Conservation (phyloP, 768 basidiomycete species). For the Candolleomyces aberdarensis region DNA sequence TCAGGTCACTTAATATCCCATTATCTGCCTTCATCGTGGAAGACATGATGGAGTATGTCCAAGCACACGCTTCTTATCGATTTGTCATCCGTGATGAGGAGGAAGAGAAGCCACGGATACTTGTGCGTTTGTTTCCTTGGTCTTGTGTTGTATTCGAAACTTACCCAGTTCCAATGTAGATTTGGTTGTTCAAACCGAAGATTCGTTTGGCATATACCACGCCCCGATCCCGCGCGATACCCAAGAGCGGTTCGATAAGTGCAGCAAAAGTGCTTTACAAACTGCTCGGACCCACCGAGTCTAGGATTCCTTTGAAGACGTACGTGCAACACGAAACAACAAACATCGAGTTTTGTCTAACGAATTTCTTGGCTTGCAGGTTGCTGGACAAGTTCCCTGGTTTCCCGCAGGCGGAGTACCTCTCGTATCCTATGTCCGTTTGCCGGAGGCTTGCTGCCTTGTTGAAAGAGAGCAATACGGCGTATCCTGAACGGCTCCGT, state of each 20-base stretch:
- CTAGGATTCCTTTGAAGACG: conserved; percentile 51
- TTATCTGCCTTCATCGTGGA: conserved; percentile 88
- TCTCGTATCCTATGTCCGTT: conserved; percentile 78
- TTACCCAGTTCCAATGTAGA: conserved; percentile 35
- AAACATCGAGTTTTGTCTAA: conserved; percentile 5
- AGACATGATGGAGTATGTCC: conserved; percentile 88
- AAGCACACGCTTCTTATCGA: conserved; percentile 91
- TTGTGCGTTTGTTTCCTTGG: conserved; percentile 48
- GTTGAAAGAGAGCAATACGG: conserved; percentile 72
- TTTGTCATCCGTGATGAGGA: conserved; percentile 90
- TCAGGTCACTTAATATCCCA: conserved; percentile 48
- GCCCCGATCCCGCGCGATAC: conserved; percentile 50
- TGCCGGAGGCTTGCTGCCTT: conserved; percentile 68
- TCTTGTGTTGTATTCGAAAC: no score
- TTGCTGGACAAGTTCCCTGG: conserved; percentile 70
- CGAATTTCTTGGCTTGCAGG: conserved; percentile 26
- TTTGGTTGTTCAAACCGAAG: conserved; percentile 94
- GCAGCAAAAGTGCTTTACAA: conserved; percentile 88
- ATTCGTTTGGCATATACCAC: conserved; percentile 76
- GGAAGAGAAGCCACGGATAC: conserved; percentile 69
- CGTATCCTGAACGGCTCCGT: conserved; percentile 74
- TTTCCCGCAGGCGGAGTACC: conserved; percentile 84
- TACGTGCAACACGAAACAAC: conserved; percentile 23
- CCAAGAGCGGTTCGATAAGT: conserved; percentile 57
- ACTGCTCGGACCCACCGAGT: conserved; percentile 60